Base-by-base conservation (phyloP, 2,329 filamentous ascomycete genomes). In the Epichloe brachyelytri region DNA sequence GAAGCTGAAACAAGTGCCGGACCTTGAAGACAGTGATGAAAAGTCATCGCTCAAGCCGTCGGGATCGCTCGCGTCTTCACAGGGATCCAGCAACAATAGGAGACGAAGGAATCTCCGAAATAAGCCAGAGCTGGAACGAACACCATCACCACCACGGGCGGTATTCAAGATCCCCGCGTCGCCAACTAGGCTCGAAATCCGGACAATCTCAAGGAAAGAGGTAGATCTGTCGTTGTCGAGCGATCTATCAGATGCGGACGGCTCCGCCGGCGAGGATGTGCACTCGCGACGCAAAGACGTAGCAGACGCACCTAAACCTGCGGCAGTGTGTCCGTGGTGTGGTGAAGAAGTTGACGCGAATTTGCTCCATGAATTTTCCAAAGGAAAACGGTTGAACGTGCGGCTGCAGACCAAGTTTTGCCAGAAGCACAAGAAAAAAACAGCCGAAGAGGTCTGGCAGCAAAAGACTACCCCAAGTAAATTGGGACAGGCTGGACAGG, bases 251-350 rank as follows among this genome's bases (percentile, higher is more conserved):
- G 52, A 54, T 4, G 39, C 34, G n/a, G 50, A 53, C 8, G 48
- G 33, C 11, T 50, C 40, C 30, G 43, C 44, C 30, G 33, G 30
- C 10, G 17, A 49, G 15, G 26, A 47, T 0, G 37, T 22, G n/a
- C 12, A n/a, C 11, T 39, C 12, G 48, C 51, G 19, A 47, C 45
- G 15, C 10, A 52, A 54, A 15, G 45, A 52, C 4, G 53, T 50
- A 34, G 49, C 26, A 7, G 37, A 37, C 2, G 30, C n/a, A 20
- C 20, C 53, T 5, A 50, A 48, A 14, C 45, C 50, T 10, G 57
- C 49, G 10, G 60, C 72, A 11, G 58, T 70, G 20, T 91, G 86
- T 60, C 82, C 85, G 1, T 78, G 87, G 69, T 91, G 86, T 62
- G 74, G 78, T 14, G 69, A 77, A 43, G 59, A 69, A 3, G 80